phyloP scores from a whole-genome alignment of 306 rosid species.

The Citrullus colocynthis region DNA sequence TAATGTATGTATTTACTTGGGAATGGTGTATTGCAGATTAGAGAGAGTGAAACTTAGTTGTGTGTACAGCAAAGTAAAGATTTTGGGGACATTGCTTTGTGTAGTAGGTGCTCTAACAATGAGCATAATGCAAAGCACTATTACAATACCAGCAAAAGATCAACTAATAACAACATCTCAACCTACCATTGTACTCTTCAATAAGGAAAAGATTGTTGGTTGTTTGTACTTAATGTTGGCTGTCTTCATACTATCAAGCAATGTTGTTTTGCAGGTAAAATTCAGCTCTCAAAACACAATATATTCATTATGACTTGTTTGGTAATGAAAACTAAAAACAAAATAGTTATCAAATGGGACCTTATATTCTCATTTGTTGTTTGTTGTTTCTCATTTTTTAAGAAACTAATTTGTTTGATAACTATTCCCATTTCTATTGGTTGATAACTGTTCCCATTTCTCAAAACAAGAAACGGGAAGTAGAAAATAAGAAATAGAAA shows the following conservation, averaged over 20 bases:
- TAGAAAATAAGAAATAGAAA: no score
- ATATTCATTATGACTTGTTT: no score
- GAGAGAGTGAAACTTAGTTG: constrained; percentile 55
- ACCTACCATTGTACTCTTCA: constrained; percentile 16
- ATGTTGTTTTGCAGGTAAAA: constrained; percentile 55
- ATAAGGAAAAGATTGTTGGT: constrained; percentile 46
- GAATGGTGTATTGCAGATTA: constrained; percentile 30
- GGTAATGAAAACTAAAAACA: no score
- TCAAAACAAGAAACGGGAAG: no score
- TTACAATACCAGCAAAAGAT: not conserved
- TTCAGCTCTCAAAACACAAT: no score
- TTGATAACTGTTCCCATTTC: no score
- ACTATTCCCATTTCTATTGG: no score
- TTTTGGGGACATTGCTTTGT: constrained; percentile 63
- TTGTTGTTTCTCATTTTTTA: no score
- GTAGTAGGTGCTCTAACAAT: constrained; percentile 61
- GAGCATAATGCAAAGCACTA: constrained; percentile 66
- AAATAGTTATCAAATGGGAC: no score
- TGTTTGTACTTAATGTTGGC: constrained; percentile 55
- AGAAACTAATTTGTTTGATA: no score
- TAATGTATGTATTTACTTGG: no score
- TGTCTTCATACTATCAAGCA: constrained; percentile 43
- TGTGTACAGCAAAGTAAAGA: constrained; percentile 48
- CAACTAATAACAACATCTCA: not conserved
- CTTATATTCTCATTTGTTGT: no score